phyloP scores from a whole-genome alignment of 2,329 filamentous ascomycete genomes.

The Neocatenulostroma microsporum region DNA sequence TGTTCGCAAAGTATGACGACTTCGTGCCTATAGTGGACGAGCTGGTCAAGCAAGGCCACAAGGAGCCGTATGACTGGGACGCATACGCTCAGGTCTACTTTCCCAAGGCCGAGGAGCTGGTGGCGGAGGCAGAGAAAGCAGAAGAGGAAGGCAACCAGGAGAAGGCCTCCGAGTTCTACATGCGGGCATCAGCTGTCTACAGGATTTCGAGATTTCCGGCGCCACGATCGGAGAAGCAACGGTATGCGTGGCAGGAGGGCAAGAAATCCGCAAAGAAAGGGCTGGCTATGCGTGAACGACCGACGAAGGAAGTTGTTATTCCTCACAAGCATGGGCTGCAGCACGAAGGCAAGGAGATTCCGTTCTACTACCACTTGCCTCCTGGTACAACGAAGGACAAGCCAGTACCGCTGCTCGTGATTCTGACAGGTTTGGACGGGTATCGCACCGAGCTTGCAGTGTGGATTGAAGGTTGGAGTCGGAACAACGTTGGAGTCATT shows the following conservation, averaged over 20 bases:
- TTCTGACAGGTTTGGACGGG: constrained; percentile 53
- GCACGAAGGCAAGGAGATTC: constrained; percentile 50
- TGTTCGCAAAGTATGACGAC: constrained; percentile 61
- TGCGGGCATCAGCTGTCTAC: constrained; percentile 64
- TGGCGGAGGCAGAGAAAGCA: constrained; percentile 45
- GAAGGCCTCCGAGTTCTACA: constrained; percentile 54
- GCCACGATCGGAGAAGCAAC: constrained; percentile 44
- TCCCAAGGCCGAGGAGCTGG: constrained; percentile 52
- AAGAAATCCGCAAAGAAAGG: constrained; percentile 57
- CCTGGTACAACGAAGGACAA: constrained; percentile 33
- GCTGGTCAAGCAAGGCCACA: constrained; percentile 53
- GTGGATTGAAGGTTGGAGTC: constrained; percentile 45
- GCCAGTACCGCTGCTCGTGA: constrained; percentile 46
- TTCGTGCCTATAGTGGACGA: constrained; percentile 62
- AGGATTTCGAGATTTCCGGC: constrained; percentile 64
- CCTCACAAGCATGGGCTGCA: constrained; percentile 47
- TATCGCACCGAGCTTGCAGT: constrained; percentile 51
- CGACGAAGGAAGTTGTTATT: constrained; percentile 55
- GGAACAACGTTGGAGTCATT: constrained; percentile 42
- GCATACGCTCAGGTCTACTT: constrained; percentile 57
- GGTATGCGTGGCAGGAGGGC: constrained; percentile 57
- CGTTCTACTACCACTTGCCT: constrained; percentile 59
- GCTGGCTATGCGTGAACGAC: constrained; percentile 43
- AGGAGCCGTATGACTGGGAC: constrained; percentile 56
- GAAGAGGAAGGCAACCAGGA: constrained; percentile 42